These are phyloP conservation scores for Ophiostoma perfectum DNA, from an alignment of 2,329 filamentous ascomycete genomes.

Conservation along the genomic window DNA sequence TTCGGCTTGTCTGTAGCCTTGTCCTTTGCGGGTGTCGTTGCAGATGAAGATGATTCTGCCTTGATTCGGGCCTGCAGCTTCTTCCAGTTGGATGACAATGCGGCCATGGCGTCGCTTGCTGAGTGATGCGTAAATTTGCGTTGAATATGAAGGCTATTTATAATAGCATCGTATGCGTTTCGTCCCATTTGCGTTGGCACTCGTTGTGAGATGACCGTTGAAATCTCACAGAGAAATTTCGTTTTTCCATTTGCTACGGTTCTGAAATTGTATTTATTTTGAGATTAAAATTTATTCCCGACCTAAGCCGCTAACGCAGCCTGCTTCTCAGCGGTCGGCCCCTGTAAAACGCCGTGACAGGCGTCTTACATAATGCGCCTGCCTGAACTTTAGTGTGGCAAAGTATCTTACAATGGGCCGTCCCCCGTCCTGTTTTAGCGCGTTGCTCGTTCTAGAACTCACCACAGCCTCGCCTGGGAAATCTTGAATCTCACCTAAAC, in stretches of 20 bases:
- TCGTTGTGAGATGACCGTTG: neutral
- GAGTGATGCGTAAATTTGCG: neutral
- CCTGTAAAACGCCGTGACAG: neutral
- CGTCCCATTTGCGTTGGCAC: too few relatives aligned
- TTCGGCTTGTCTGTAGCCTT: slow-evolving; percentile 32
- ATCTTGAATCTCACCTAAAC: neutral
- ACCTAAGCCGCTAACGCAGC: neutral
- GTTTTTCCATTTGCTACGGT: neutral
- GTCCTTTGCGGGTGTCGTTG: slow-evolving; percentile 9
- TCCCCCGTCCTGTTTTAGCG: slow-evolving; percentile 4
- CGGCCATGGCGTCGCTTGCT: slow-evolving; percentile 35
- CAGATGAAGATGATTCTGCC: slow-evolving; percentile 37
- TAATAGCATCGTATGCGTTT: too few relatives aligned
- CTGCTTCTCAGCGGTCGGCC: neutral
- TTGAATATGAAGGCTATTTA: too few relatives aligned
- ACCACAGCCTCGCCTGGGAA: slow-evolving; percentile 12
- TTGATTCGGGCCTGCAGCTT: slow-evolving; percentile 62
- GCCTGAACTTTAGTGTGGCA: too few relatives aligned
- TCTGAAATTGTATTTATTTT: neutral
- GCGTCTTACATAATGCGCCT: neutral
- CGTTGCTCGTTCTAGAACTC: neutral
- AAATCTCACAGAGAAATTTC: slow-evolving; percentile 3
- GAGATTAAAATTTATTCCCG: neutral
- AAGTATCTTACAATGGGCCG: neutral
- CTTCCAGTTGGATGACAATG: slow-evolving; percentile 70